A percentile compares a stretch with the other conserved stretches of the same genome.
Conservation (phyloP, 129 eudicot species). For the Lactuca sativa region DNA sequence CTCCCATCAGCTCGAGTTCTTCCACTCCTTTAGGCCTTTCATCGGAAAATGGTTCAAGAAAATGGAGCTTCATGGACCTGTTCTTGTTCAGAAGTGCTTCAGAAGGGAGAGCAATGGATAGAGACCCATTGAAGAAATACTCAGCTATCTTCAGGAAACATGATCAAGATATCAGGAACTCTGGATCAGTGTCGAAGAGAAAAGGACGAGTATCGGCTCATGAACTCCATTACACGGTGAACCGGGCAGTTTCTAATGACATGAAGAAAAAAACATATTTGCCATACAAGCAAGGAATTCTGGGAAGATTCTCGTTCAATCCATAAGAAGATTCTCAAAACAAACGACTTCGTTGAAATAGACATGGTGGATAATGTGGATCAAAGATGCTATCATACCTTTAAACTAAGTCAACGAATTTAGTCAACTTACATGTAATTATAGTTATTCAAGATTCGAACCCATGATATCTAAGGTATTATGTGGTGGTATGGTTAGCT, state of each 20-base stretch:
- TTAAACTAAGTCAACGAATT: neutral
- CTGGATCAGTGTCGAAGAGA: constrained; percentile 41
- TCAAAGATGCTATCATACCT: neutral
- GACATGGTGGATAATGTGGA: neutral
- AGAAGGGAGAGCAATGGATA: constrained; percentile 75
- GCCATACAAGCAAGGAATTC: constrained; percentile 85
- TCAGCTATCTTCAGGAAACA: constrained; percentile 37
- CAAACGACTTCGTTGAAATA: neutral
- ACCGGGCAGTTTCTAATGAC: constrained; percentile 67
- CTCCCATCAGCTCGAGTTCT: neutral
- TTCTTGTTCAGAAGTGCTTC: constrained; percentile 87
- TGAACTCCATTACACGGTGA: constrained; percentile 72
- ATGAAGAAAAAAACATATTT: constrained; percentile 81
- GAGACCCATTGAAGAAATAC: constrained; percentile 69
- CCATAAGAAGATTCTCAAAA: constrained; percentile 26
- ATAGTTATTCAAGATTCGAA: constrained; percentile 2
- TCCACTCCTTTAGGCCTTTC: constrained; percentile 23
- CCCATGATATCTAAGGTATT: constrained; percentile 15
- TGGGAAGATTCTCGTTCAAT: constrained; percentile 63
- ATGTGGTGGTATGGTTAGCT: constrained; percentile 5
- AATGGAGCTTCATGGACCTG: constrained; percentile 72
- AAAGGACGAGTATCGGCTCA: constrained; percentile 73
- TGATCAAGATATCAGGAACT: constrained; percentile 36
- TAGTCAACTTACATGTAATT: neutral
- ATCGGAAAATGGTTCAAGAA: constrained; percentile 24